A percentile compares a stretch with the other conserved stretches of the same genome.
Conservation (phyloP, 768 basidiomycete species). For the Paxillus rubicundulus region DNA sequence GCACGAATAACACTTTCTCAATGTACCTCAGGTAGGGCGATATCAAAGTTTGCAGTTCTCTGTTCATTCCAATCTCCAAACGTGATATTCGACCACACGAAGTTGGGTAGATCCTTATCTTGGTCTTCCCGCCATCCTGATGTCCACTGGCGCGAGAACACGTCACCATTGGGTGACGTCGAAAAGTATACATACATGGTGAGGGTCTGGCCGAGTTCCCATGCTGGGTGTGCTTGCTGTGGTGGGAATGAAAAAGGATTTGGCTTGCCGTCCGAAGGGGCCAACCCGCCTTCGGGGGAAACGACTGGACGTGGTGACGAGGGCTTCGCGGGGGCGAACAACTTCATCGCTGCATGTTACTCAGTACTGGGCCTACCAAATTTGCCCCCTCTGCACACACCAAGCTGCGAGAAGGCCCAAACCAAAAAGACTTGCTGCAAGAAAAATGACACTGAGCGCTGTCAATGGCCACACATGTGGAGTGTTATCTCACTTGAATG, state of each 20-base stretch:
- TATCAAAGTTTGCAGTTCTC: constrained; percentile 51
- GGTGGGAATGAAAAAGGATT: constrained; percentile 57
- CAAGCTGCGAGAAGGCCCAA: constrained; percentile 64
- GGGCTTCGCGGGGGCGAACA: constrained; percentile 37
- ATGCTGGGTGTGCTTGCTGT: constrained; percentile 50
- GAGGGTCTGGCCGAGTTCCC: constrained; percentile 58
- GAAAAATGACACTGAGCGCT: constrained; percentile 6
- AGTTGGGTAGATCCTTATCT: constrained; percentile 56
- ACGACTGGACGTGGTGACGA: constrained; percentile 28
- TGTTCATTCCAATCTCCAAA: constrained; percentile 75
- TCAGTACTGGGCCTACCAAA: not conserved
- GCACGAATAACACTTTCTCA: not conserved
- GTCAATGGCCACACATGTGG: constrained; percentile 2
- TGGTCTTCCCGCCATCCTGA: constrained; percentile 46
- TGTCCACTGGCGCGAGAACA: constrained; percentile 57
- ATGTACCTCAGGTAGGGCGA: constrained; percentile 68
- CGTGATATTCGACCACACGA: constrained; percentile 75
- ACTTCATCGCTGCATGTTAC: constrained; percentile 41
- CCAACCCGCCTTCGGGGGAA: constrained; percentile 20
- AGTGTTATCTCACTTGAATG: constrained; percentile 39
- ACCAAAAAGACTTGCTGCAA: constrained; percentile 66
- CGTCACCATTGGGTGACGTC: constrained; percentile 58
- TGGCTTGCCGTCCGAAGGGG: constrained; percentile 24
- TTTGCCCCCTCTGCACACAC: constrained; percentile 35
- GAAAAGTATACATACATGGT: constrained; percentile 76